phyloP scores from a whole-genome alignment of 106 monocot species.

The Dendrobium catenatum region DNA sequence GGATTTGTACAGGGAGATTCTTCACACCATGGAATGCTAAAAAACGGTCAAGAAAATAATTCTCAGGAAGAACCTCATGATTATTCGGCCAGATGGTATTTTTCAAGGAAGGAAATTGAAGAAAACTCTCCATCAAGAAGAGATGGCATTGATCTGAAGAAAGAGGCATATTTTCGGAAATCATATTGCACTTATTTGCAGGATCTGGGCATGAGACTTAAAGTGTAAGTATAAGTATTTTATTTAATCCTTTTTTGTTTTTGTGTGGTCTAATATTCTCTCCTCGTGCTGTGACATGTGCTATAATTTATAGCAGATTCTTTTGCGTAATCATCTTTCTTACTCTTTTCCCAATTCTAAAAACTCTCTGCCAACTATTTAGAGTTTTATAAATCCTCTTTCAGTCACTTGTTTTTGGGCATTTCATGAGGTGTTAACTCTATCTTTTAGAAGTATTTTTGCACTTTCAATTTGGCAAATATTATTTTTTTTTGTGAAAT shows the following conservation, averaged over 20 bases:
- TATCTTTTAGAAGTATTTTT: no score
- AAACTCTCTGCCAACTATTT: no score
- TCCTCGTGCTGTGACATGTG: not conserved
- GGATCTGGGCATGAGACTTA: slow-evolving; percentile 38
- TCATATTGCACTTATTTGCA: slow-evolving; percentile 43
- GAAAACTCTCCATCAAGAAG: slow-evolving; percentile 39
- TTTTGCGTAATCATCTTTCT: no score
- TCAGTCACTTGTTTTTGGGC: no score
- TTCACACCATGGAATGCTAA: slow-evolving; percentile 9
- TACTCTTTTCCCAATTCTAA: no score
- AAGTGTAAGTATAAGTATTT: slow-evolving; percentile 36
- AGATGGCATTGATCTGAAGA: slow-evolving; percentile 45
- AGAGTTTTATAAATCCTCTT: no score
- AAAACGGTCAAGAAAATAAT: slow-evolving; percentile 5
- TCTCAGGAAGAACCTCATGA: slow-evolving; percentile 15
- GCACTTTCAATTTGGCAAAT: no score
- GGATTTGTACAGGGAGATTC: slow-evolving; percentile 12
- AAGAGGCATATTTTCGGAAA: slow-evolving; percentile 30
- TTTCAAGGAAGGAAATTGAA: slow-evolving; percentile 34
- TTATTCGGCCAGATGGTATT: slow-evolving; percentile 28
- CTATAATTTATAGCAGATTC: no score
- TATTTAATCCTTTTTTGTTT: not conserved
- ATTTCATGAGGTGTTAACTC: no score
- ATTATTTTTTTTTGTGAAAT: no score
- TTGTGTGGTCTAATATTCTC: not conserved